Evolutionary conservation across 148 eudicot species (phyloP).

Genomic region (Amaranthus palmeri): DNA sequence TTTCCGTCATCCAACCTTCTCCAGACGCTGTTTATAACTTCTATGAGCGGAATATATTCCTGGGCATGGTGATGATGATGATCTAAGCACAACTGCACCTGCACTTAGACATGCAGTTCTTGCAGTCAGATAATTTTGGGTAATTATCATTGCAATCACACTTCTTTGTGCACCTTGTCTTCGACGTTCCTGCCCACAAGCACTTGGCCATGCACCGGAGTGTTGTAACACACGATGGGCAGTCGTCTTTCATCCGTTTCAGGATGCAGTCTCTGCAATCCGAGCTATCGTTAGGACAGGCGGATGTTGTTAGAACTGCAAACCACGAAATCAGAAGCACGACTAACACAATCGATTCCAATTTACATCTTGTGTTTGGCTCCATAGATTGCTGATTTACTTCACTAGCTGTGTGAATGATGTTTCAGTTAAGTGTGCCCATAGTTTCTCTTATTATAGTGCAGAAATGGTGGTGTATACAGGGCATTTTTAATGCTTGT

Average conservation of each 20-base stretch:
- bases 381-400: background rate
- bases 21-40: too few species aligned
- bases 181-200: conserved; percentile 47
- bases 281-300: conserved; percentile 40
- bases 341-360: background rate
- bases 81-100: conserved; percentile 55
- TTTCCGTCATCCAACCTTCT: too few species aligned
- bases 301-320: conserved; percentile 15
- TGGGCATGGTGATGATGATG: background rate
- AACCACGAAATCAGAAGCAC: conserved; percentile 28
- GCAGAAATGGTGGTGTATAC: background rate
- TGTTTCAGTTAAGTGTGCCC: background rate
- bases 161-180: conserved; percentile 39
- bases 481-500: conserved; percentile 6
- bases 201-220: conserved; percentile 77
- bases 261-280: conserved; percentile 51
- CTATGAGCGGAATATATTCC: too few species aligned
- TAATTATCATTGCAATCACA: conserved; percentile 57
- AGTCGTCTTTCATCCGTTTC: conserved; percentile 44
- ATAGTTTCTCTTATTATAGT: background rate
- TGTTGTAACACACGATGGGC: conserved; percentile 52
- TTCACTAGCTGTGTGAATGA: background rate
- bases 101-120: conserved; percentile 64
- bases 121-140: conserved; percentile 63
- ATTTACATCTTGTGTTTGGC: background rate